Evolutionary conservation across 192 early-diverging fungal genomes (phyloP).

Genomic region (Podochytrium sp.): DNA sequence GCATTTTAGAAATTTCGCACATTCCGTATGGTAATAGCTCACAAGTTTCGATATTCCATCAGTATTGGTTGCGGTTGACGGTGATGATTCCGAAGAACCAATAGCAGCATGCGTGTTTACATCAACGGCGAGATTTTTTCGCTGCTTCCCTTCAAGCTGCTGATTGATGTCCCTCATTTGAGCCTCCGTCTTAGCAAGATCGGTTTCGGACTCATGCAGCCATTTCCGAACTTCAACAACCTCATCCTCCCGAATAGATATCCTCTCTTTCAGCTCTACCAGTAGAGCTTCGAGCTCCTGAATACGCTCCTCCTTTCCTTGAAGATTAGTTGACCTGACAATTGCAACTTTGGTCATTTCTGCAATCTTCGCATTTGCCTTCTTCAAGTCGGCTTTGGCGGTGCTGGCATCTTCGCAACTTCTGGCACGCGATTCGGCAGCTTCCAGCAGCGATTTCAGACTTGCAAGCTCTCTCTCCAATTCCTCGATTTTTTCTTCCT

Average conservation of each 20-base stretch:
- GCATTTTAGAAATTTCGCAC: not conserved
- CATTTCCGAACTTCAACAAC: constrained; percentile 19
- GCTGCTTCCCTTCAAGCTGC: not conserved
- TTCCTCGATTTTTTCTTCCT: constrained; percentile 11
- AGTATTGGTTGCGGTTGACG: constrained; percentile 12
- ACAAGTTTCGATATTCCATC: not conserved
- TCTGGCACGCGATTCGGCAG: not conserved
- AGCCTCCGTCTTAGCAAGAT: not conserved
- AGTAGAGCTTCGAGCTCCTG: not conserved
- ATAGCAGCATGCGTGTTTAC: too few species aligned
- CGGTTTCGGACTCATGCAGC: constrained; percentile 17
- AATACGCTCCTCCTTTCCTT: not conserved
- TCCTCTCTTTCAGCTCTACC: constrained; percentile 3
- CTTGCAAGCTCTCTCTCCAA: not conserved
- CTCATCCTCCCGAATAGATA: constrained; percentile 6
- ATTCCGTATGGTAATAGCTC: not conserved
- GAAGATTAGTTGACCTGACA: not conserved
- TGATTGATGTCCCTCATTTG: not conserved
- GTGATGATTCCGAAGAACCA: not conserved
- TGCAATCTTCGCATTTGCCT: not conserved
- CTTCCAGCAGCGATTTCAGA: not conserved
- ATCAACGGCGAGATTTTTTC: not conserved
- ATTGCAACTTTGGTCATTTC: not conserved
- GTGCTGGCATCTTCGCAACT: not conserved
- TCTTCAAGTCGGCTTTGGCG: not conserved